Evolutionary conservation across 2,329 filamentous ascomycete species (phyloP).

Genomic region (Calonectria montana): DNA sequence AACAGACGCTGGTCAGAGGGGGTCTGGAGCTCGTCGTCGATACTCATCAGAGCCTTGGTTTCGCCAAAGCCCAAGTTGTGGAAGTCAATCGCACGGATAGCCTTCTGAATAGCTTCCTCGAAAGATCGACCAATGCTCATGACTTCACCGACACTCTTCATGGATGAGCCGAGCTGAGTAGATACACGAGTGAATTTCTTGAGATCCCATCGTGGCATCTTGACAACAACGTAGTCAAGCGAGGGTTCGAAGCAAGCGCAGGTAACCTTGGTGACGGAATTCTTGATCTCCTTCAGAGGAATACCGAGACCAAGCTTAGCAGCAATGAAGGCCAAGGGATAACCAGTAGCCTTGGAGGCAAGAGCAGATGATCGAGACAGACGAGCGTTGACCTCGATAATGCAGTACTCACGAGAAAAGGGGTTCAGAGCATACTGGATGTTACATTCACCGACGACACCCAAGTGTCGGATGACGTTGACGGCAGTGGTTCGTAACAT

Average conservation of each 20-base stretch:
- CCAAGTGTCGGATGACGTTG: conserved; percentile 96
- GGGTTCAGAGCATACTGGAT: conserved; percentile 98
- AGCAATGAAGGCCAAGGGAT: conserved; percentile 94
- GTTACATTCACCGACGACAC: conserved; percentile 98
- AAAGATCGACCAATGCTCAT: conserved; percentile 98
- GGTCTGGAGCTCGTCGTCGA: conserved; percentile 95
- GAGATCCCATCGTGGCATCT: conserved; percentile 98
- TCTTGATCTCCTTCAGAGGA: conserved; percentile 94
- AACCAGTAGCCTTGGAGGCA: conserved; percentile 96
- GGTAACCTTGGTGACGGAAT: conserved; percentile 94
- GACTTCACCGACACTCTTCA: conserved; percentile 99
- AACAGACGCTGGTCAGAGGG: conserved; percentile 98
- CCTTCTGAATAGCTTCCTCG: conserved; percentile 98
- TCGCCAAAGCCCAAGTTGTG: conserved; percentile 96
- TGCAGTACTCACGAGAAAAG: conserved; percentile 95
- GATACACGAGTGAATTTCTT: conserved; percentile 99
- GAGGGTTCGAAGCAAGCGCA: conserved; percentile 99
- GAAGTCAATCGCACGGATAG: conserved; percentile 94
- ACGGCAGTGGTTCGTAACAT: conserved; percentile 98
- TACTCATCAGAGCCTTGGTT: conserved; percentile 91
- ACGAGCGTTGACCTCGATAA: conserved; percentile 98
- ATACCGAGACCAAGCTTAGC: conserved; percentile 96
- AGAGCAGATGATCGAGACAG: conserved; percentile 94
- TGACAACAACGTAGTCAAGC: conserved; percentile 97
- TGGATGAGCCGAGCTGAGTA: conserved; percentile 94